Conservation (phyloP, 2,329 filamentous ascomycete genomes). For the Sporothrix variecibatus region DNA sequence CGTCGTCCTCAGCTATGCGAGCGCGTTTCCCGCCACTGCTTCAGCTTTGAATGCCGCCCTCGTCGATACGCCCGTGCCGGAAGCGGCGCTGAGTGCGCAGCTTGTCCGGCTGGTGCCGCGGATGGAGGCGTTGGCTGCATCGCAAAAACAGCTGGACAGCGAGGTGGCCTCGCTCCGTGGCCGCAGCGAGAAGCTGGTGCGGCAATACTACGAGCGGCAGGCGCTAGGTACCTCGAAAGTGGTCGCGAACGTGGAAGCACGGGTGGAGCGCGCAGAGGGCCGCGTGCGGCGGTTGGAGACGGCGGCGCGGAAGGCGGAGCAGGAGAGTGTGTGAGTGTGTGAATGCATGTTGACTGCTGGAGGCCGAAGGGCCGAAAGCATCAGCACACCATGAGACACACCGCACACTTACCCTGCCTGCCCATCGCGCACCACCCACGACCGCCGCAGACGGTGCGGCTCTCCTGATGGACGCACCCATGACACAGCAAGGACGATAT, state of each 20-base stretch:
- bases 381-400: background rate
- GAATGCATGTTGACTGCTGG: background rate
- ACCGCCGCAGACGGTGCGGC: background rate
- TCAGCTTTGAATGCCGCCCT: slow-evolving; percentile 59
- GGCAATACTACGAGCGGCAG: slow-evolving; percentile 73
- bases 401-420: background rate
- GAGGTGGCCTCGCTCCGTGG: slow-evolving; percentile 65
- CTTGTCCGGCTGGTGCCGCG: slow-evolving; percentile 61
- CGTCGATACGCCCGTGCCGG: slow-evolving; percentile 58
- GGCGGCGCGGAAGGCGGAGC: slow-evolving; percentile 55
- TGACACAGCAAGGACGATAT: too few species aligned
- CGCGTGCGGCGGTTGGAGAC: slow-evolving; percentile 65
- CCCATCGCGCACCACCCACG: too few species aligned
- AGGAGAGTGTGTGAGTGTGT: slow-evolving; percentile 27
- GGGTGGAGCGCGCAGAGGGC: slow-evolving; percentile 66
- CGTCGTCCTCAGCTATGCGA: slow-evolving; percentile 58
- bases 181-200: slow-evolving; percentile 63
- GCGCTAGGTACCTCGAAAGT: slow-evolving; percentile 68
- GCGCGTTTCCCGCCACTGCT: slow-evolving; percentile 56
- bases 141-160: slow-evolving; percentile 62
- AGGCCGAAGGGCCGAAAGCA: background rate
- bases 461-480: background rate
- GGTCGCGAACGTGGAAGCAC: slow-evolving; percentile 71
- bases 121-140: slow-evolving; percentile 61
- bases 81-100: slow-evolving; percentile 55